Evolutionary conservation across 805 yeast species (phyloP).

Genomic region (Komagataella ulmi): DNA sequence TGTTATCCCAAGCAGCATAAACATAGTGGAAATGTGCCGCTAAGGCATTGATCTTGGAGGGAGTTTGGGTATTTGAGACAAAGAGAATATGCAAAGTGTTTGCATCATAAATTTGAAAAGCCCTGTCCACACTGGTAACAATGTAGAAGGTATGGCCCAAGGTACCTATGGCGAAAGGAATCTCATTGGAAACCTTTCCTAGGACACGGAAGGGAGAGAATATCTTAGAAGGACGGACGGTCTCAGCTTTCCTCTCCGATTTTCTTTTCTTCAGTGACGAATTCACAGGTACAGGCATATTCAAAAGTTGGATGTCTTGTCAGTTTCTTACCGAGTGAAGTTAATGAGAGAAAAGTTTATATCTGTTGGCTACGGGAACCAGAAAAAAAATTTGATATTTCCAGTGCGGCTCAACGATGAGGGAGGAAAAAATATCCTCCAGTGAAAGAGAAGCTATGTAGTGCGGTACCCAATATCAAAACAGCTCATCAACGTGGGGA

Average conservation of each 20-base stretch:
- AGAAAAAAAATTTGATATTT: neutral
- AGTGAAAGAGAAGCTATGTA: neutral
- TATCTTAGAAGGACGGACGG: conserved; percentile 32
- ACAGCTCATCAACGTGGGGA: neutral
- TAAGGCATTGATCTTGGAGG: conserved; percentile 53
- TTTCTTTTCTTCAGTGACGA: conserved; percentile 4
- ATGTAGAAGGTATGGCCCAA: conserved; percentile 80
- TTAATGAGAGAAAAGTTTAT: neutral
- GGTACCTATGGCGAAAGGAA: conserved; percentile 81
- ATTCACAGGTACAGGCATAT: conserved; percentile 2
- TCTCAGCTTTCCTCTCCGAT: neutral
- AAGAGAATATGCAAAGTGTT: conserved; percentile 73
- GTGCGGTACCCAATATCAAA: neutral
- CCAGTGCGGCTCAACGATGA: neutral
- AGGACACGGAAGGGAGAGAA: conserved; percentile 65
- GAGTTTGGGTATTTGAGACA: conserved; percentile 72
- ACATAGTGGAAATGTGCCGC: conserved; percentile 77
- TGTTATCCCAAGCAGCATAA: conserved; percentile 60
- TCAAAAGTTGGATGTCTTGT: conserved; percentile 1
- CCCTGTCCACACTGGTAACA: conserved; percentile 79
- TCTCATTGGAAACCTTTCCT: conserved; percentile 80
- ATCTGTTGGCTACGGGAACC: neutral
- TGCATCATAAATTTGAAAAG: conserved; percentile 90
- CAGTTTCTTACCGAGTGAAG: neutral
- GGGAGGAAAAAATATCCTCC: neutral